Conservation (phyloP, 2,329 filamentous ascomycete species). For the Colletotrichum sidae region DNA sequence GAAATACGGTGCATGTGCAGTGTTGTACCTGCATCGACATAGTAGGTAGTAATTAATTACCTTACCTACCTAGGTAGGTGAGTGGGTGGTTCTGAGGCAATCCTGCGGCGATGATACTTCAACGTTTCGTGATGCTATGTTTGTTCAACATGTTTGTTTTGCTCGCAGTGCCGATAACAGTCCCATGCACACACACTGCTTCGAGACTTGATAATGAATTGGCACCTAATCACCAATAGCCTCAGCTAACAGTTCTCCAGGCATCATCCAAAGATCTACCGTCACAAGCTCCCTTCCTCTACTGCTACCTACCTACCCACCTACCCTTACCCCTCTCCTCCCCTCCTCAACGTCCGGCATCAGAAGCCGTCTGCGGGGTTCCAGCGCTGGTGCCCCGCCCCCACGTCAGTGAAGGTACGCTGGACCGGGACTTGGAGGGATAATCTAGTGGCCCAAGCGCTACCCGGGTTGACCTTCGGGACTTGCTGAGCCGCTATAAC, state of each 20-base stretch:
- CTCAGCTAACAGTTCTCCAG: too few relatives aligned
- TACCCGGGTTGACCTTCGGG: conserved; percentile 9
- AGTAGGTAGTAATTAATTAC: too few relatives aligned
- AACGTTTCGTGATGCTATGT: not conserved
- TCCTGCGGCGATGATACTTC: not conserved
- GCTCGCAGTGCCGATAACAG: too few relatives aligned
- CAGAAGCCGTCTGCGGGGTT: conserved; percentile 4
- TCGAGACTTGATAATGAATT: too few relatives aligned
- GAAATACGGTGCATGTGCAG: too few relatives aligned
- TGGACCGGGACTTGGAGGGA: not conserved
- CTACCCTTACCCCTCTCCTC: conserved; percentile 1
- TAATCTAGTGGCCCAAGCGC: conserved; percentile 8
- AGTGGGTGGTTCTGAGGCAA: not conserved
- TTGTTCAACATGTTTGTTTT: too few relatives aligned
- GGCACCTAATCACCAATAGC: too few relatives aligned
- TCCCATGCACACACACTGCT: too few relatives aligned
- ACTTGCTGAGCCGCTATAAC: conserved; percentile 7
- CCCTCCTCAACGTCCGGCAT: not conserved
- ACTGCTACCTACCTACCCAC: too few relatives aligned
- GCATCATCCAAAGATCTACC: too few relatives aligned
- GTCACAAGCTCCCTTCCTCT: too few relatives aligned
- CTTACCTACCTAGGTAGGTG: too few relatives aligned
- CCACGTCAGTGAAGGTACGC: conserved; percentile 8
- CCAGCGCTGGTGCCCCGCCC: conserved; percentile 27
- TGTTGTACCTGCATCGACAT: not conserved